Evolutionary conservation across 768 basidiomycete genomes (phyloP).

Genomic region (Hericium coralloides): DNA sequence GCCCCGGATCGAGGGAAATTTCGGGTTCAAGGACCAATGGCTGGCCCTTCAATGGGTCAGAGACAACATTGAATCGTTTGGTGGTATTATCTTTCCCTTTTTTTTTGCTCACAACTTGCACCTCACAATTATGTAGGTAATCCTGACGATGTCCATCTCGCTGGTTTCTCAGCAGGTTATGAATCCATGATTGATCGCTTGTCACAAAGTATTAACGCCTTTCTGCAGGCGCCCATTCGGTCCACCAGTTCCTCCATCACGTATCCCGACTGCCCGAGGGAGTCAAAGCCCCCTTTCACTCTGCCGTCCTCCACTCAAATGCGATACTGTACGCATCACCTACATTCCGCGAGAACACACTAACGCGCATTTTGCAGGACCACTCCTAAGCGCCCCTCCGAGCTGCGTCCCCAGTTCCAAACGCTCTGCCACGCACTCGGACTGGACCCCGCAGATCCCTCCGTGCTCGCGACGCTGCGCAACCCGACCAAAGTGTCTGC

Average conservation of each 20-base stretch:
- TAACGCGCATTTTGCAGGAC: constrained; percentile 16
- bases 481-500: constrained; percentile 41
- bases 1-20: constrained; percentile 60
- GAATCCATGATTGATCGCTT: background rate
- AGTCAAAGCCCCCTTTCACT: constrained; percentile 51
- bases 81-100: constrained; percentile 37
- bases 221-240: constrained; percentile 56
- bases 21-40: constrained; percentile 84
- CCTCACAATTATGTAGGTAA: constrained; percentile 34
- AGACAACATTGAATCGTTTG: constrained; percentile 58
- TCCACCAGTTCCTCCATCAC: constrained; percentile 66
- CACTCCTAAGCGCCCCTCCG: constrained; percentile 46
- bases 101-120: background rate
- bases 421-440: constrained; percentile 49
- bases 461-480: constrained; percentile 41
- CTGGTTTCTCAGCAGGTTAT: constrained; percentile 65
- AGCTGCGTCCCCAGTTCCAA: constrained; percentile 53
- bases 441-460: constrained; percentile 43
- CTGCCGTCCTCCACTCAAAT: constrained; percentile 66
- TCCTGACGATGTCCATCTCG: constrained; percentile 48
- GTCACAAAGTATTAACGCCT: background rate
- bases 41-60: constrained; percentile 64
- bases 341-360: constrained; percentile 22
- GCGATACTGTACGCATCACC: constrained; percentile 44
- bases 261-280: constrained; percentile 53